Evolutionary conservation across 306 rosid species (phyloP), one percentile per base, ranked within the genome.

Genomic region (Cicer chorassanicum): DNA sequence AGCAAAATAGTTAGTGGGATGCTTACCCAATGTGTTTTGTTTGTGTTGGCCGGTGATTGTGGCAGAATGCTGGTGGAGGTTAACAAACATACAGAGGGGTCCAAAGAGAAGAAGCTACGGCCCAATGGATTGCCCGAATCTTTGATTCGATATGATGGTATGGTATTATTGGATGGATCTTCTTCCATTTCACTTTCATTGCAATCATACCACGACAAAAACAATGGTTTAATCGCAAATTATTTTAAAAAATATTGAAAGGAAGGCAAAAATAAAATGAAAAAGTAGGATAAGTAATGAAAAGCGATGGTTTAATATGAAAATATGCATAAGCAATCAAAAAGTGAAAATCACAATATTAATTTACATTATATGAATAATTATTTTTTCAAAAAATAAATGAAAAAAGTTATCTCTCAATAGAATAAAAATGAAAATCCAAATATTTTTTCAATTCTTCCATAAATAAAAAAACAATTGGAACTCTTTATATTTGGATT

Each of bases 91-190:
- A 92, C 98, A 0, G 98, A 92, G 81, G 96, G 96, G 75, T 74
- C 86, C 86, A 92, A 88, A 82, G 98, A 92, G 72, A 92, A 90
- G 85, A 82, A 60, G 78, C 61, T 92, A 60, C 98, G 98, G 65
- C 98, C 98, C 44, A 92, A 92, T 86, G 98, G 98, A 48, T 82
- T 90, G 86, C 96, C 96, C 0, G 98, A 86, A 51, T 92, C 98
- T 54, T 76, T 92, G 82, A 92, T 92, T 82, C 85, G 92, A 72
- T 92, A 92, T 36, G 98, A 92, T 85, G 96, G 98, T 92, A 60
- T 34, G 66, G 6, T 55, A 2, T 15, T 15, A 87, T 68, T 80
- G 59, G 19, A 42, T 57, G 8, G 36, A 21, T 50, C 72, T 14
- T 50, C 72, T 18, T 18, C 36, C 13, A 62, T 78, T 62, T 59